Conservation (phyloP, 306 rosid genomes). For the Urtica urens region DNA sequence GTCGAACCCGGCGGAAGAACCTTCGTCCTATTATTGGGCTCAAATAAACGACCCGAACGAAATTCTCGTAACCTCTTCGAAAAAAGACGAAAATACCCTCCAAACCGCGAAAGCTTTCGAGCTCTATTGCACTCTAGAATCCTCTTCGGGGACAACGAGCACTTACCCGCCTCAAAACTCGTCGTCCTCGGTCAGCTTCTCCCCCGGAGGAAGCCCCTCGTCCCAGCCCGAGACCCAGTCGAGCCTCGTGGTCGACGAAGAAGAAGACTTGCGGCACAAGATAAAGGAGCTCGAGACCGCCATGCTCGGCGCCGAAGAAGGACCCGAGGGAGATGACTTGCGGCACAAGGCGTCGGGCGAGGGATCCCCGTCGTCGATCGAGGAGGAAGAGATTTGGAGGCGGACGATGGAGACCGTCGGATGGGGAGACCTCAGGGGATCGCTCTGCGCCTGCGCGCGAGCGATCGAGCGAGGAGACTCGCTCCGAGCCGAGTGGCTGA, state of each 20-base stretch:
- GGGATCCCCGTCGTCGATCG: constrained; percentile 14
- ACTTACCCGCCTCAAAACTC: constrained; percentile 53
- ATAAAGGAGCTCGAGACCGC: constrained; percentile 68
- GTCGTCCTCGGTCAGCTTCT: constrained; percentile 40
- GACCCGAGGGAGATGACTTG: constrained; percentile 30
- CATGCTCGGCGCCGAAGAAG: constrained; percentile 66
- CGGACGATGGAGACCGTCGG: constrained; percentile 44
- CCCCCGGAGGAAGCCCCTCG: constrained; percentile 44
- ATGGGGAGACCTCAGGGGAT: constrained; percentile 52
- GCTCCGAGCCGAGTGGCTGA: constrained; percentile 51
- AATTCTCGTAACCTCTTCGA: constrained; percentile 33
- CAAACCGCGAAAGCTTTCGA: constrained; percentile 26
- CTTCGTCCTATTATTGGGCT: constrained; percentile 30
- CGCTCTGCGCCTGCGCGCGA: constrained; percentile 67
- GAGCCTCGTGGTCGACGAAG: constrained; percentile 25
- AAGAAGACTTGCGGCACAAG: constrained; percentile 58
- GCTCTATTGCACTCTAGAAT: constrained; percentile 44
- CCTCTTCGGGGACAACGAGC: constrained; percentile 41
- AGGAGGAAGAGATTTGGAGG: constrained; percentile 45
- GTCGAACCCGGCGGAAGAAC: constrained; percentile 37
- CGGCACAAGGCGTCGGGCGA: constrained; percentile 18
- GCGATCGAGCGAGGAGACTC: constrained; percentile 47
- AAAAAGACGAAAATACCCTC: constrained; percentile 33
- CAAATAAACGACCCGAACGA: constrained; percentile 21
- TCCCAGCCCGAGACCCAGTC: constrained; percentile 44